Evolutionary conservation across 768 basidiomycete genomes (phyloP), one percentile per base, ranked within the genome.

Genomic region (Termitomyces sp.): DNA sequence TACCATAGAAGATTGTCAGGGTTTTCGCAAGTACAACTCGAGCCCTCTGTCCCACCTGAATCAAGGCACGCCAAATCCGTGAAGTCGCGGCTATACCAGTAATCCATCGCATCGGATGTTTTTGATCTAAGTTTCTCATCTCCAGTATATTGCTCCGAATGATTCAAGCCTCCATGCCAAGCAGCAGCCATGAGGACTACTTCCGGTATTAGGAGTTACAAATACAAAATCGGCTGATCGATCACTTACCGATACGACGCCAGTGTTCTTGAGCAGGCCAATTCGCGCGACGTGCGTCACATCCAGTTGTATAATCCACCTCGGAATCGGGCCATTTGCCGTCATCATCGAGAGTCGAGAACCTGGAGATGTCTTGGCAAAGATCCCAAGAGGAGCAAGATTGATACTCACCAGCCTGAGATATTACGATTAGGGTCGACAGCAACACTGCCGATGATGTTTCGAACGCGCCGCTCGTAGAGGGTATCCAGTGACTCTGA

Each of bases 211-310:
- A 37, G 17, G 14, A 57, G 10, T 40, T 34, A 25, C 56, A 31
- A 9, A 36, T 20, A 49, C 15, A 59, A 45, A 38, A 62, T 12
- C 2, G 54, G 60, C n/a, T 49, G 49, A 29, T 46, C 52, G 12
- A 45, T 12, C 20, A 64, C 72, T 29, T 60, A 80, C 81, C 71
- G 31, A 81, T 72, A 37, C 79, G 78, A n/a, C 64, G 61, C 81
- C 82, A 84, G 63, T 85, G 83, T 17, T 65, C 66, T 66, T 81
- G 75, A 1, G 84, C 84, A 32, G 84, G 84, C 85, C 85, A 86
- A 63, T 83, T 86, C 15, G 82, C 83, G 6, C 76, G 71, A 59
- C 74, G 79, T 10, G 80, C 85, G 47, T 63, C 64, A 62, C 85
- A 86, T 2, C 85, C 85, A 4, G 80, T 69, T 0, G 80, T 76